phyloP scores from a whole-genome alignment of 2,329 filamentous ascomycete genomes.

The Teratosphaeria nubilosa region DNA sequence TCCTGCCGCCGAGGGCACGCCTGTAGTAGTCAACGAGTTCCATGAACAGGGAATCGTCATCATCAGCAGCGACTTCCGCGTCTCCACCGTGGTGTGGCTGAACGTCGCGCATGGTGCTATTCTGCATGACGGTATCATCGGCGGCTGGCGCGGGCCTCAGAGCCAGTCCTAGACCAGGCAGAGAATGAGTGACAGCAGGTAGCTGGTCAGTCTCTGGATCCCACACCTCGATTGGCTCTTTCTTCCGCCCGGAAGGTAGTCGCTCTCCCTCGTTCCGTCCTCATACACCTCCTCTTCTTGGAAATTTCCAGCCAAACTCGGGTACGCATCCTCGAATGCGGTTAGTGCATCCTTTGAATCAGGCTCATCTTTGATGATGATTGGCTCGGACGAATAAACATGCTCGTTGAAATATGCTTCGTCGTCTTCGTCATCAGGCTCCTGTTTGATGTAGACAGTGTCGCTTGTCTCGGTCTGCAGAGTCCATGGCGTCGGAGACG shows the following conservation, averaged over 20 bases:
- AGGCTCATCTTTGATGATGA: neutral
- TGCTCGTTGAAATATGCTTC: neutral
- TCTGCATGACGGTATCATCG: neutral
- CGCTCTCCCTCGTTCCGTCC: neutral
- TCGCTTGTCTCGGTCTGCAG: neutral
- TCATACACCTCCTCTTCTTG: neutral
- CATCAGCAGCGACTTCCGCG: neutral
- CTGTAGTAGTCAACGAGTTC: neutral
- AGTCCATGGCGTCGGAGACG: neutral
- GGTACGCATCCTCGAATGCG: neutral
- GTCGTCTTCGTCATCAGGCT: neutral
- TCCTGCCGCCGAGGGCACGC: neutral
- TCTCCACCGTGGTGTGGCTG: neutral
- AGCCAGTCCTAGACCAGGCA: neutral
- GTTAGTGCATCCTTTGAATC: neutral
- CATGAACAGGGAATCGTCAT: neutral
- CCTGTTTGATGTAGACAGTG: neutral
- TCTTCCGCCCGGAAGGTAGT: neutral
- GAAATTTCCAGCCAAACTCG: neutral
- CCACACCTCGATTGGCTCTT: neutral
- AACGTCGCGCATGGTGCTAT: neutral
- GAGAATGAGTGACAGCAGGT: neutral
- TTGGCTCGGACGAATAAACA: neutral
- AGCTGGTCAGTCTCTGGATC: neutral
- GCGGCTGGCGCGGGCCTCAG: neutral